Conservation (phyloP, 306 rosid genomes). For the Amphicarpaea edgeworthii region DNA sequence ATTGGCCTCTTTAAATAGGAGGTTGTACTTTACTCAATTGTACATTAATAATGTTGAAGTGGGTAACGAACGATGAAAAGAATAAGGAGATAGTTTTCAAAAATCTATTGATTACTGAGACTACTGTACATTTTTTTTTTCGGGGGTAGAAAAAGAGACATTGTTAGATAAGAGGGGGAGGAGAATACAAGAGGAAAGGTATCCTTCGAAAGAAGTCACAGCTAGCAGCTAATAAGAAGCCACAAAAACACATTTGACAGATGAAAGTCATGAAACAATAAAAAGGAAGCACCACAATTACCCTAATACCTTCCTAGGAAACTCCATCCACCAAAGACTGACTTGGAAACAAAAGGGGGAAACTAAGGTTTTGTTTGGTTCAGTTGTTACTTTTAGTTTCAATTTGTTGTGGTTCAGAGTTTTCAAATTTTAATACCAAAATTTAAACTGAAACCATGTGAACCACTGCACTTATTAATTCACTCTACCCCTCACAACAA, state of each 20-base stretch:
- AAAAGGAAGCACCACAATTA: not conserved
- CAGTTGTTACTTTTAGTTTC: not conserved
- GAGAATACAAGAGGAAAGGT: conserved; percentile 5
- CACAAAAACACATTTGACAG: not conserved
- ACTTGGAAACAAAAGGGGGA: not conserved
- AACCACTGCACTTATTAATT: not conserved
- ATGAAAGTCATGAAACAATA: conserved; percentile 1
- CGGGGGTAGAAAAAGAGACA: not conserved
- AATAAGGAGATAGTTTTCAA: not conserved
- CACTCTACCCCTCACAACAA: not conserved
- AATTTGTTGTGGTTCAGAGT: not conserved
- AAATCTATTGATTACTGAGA: conserved; percentile 10
- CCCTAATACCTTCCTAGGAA: not conserved
- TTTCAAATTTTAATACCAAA: not conserved
- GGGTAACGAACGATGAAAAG: not conserved
- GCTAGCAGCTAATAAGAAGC: conserved; percentile 10
- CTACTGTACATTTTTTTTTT: not conserved
- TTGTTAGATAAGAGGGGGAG: not conserved
- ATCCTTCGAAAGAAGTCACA: not conserved
- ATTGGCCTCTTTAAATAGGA: not conserved
- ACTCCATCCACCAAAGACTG: not conserved
- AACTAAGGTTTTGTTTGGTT: not conserved
- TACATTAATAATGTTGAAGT: not conserved
- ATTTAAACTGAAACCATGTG: not conserved
- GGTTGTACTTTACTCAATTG: not conserved